Evolutionary conservation across 225 moss, liverwort and hornwort genomes (phyloP).

Genomic region (Takakia lepidozioides): DNA sequence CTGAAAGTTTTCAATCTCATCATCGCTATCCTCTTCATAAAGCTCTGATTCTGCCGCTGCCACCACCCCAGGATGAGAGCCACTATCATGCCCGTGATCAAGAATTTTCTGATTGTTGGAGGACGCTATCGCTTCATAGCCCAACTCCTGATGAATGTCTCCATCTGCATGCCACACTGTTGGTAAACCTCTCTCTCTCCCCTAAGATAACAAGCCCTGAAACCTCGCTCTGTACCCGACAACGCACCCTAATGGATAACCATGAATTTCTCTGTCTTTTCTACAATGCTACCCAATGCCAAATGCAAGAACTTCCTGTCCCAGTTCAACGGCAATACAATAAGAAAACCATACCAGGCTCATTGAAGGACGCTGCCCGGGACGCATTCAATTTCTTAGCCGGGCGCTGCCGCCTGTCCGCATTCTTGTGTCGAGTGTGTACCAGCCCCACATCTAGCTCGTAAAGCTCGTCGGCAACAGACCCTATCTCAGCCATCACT

Average conservation of each 20-base stretch:
- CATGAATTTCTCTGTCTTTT: no score
- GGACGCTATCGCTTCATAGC: no score
- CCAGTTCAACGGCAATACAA: no score
- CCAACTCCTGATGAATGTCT: no score
- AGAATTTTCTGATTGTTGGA: constrained; percentile 17
- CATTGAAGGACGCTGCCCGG: no score
- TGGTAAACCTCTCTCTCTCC: constrained; percentile 19
- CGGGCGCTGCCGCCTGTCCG: constrained; percentile 38
- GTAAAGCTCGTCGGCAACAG: constrained; percentile 32
- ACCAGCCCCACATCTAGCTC: constrained; percentile 39
- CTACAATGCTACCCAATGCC: no score
- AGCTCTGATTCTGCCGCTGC: constrained; percentile 16
- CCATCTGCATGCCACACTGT: constrained; percentile 1
- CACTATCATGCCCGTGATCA: constrained; percentile 22
- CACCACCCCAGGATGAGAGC: constrained; percentile 9
- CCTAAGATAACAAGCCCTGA: constrained; percentile 9
- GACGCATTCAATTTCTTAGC: constrained; percentile 9
- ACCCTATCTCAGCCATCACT: constrained; percentile 25
- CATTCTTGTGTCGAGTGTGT: constrained; percentile 35
- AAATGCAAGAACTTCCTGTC: no score
- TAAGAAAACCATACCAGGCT: no score
- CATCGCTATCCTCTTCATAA: constrained; percentile 55
- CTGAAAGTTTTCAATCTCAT: constrained; percentile 86
- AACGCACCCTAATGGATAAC: no score
- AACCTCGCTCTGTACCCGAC: constrained; percentile 1